phyloP scores from a whole-genome alignment of 257 asterid genomes.

The Solanum habrochaites region DNA sequence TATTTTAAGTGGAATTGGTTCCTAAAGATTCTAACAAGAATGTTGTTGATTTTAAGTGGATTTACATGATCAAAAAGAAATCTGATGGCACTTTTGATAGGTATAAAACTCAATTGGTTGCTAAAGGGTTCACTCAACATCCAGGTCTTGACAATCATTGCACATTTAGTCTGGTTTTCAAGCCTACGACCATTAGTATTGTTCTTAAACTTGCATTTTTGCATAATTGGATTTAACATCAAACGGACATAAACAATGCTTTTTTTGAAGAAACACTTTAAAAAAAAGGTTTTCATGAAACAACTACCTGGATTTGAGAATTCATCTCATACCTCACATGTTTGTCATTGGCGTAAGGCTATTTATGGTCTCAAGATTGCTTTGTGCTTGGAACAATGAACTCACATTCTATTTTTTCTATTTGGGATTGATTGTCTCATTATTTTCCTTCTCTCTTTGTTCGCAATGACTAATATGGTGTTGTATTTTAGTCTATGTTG shows the following conservation, averaged over 20 bases:
- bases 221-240: too few relatives aligned
- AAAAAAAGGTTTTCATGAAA: background rate
- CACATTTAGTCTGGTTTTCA: too few relatives aligned
- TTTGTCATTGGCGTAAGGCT: background rate
- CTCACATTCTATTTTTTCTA: background rate
- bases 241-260: background rate
- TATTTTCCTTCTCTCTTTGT: background rate
- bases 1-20: too few relatives aligned
- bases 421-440: background rate
- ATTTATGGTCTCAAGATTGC: background rate
- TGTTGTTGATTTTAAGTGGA: background rate
- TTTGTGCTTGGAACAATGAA: background rate
- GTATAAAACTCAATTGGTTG: background rate
- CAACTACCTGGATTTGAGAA: background rate
- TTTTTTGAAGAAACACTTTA: too few relatives aligned
- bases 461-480: background rate
- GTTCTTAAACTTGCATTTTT: background rate
- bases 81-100: background rate
- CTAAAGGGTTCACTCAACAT: background rate
- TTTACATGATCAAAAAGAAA: background rate
- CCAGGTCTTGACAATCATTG: background rate
- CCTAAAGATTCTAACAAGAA: background rate
- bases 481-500: background rate
- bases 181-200: background rate
- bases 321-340: background rate